Conservation (phyloP, 1,139 yeast genomes). For the Suhomyces ambrosiae region DNA sequence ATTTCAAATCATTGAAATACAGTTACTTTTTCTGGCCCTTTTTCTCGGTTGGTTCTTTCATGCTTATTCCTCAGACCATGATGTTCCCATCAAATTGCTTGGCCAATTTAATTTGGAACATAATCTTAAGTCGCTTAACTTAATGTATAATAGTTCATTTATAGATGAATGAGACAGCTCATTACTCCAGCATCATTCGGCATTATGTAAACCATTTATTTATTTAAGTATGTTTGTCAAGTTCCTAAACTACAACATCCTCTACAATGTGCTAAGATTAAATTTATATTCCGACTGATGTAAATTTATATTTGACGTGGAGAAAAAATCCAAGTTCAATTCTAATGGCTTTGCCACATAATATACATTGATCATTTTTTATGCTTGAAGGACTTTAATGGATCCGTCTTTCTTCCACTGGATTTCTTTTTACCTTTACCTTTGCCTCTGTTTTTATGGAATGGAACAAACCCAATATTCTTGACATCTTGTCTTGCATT, state of each 20-base stretch:
- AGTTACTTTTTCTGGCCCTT: constrained; percentile 64
- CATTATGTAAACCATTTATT: no score
- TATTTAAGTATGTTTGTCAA: no score
- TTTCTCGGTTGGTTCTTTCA: constrained; percentile 53
- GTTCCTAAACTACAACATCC: no score
- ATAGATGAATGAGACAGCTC: constrained; percentile 2
- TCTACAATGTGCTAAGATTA: no score
- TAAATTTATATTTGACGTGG: no score
- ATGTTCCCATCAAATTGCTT: constrained; percentile 62
- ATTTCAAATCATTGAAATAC: constrained; percentile 50
- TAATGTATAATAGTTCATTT: constrained; percentile 4
- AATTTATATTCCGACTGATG: no score
- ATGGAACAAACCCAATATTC: constrained; percentile 76
- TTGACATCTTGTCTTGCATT: constrained; percentile 63
- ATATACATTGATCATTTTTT: constrained; percentile 10
- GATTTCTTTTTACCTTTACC: constrained; percentile 36
- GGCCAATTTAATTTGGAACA: constrained; percentile 58
- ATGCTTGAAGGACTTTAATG: constrained; percentile 56
- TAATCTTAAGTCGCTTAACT: constrained; percentile 42
- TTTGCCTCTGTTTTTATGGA: constrained; percentile 50
- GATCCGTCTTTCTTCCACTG: constrained; percentile 57
- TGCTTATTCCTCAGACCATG: constrained; percentile 46
- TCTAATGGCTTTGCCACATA: no score
- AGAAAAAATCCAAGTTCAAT: no score
- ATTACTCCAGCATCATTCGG: no score